Conservation (phyloP, 2,329 filamentous ascomycete species). For the Fusarium subtropicale region DNA sequence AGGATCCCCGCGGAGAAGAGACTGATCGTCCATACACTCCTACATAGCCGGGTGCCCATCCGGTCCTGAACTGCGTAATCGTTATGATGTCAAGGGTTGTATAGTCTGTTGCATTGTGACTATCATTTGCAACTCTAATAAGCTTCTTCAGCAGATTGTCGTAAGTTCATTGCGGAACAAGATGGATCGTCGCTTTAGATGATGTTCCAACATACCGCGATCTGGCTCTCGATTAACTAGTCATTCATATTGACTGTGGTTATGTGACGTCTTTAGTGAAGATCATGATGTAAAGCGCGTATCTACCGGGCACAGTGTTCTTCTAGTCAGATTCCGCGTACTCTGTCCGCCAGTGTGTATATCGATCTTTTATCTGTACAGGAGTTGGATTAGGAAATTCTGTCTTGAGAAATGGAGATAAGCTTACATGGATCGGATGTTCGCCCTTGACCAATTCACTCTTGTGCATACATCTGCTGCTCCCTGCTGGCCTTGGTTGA, state of each 20-base stretch:
- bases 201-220: background rate
- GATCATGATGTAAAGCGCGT: constrained; percentile 13
- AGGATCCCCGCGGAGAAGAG: constrained; percentile 18
- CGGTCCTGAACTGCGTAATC: background rate
- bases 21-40: background rate
- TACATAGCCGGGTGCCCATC: background rate
- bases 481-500: background rate
- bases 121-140: background rate
- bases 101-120: background rate
- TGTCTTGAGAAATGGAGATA: background rate
- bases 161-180: constrained; percentile 17
- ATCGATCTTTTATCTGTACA: background rate
- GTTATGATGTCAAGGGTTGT: background rate
- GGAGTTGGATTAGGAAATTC: background rate
- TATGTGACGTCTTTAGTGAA: background rate
- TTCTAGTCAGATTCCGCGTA: background rate
- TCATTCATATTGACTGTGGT: background rate
- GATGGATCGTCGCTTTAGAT: constrained; percentile 10
- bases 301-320: background rate
- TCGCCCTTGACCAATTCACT: background rate
- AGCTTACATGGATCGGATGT: constrained; percentile 1
- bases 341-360: background rate
- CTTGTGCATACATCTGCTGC: background rate
- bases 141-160: constrained; percentile 3
- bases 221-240: background rate